Conservation (phyloP, 345 rosid genomes). For the Citrus medica region DNA sequence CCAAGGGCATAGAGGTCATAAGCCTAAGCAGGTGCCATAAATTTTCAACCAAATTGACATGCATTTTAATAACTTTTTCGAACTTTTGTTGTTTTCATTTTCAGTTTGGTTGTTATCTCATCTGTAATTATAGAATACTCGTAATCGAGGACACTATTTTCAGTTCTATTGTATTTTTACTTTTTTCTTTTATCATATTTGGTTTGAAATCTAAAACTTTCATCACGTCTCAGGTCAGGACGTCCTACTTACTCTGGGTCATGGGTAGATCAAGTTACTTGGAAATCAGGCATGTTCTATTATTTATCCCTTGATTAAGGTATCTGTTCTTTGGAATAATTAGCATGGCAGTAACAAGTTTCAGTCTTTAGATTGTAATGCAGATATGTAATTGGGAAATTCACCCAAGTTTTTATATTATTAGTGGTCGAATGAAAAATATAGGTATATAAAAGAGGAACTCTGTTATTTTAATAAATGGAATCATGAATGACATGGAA, state of each 20-base stretch:
- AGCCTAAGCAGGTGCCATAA: slow-evolving; percentile 77
- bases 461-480: neutral
- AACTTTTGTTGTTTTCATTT: neutral
- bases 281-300: slow-evolving; percentile 63
- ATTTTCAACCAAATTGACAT: slow-evolving; percentile 8
- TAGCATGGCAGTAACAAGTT: neutral
- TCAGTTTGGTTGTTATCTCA: neutral
- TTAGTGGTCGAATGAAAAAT: neutral
- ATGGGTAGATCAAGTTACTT: slow-evolving; percentile 92
- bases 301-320: slow-evolving; percentile 1
- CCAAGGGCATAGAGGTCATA: slow-evolving; percentile 74
- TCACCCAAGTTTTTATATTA: neutral
- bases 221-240: slow-evolving; percentile 63
- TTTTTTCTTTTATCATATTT: neutral
- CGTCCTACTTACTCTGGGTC: slow-evolving; percentile 61
- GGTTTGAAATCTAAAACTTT: slow-evolving; percentile 5
- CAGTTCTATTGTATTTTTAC: neutral
- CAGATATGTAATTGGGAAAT: neutral
- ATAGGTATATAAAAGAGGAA: neutral
- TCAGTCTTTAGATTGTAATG: neutral
- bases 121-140: neutral
- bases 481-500: neutral
- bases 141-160: neutral
- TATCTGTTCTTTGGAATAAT: neutral
- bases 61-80: neutral